Conservation (phyloP, 495 filamentous ascomycete species). For the Penicillium pulvis region DNA sequence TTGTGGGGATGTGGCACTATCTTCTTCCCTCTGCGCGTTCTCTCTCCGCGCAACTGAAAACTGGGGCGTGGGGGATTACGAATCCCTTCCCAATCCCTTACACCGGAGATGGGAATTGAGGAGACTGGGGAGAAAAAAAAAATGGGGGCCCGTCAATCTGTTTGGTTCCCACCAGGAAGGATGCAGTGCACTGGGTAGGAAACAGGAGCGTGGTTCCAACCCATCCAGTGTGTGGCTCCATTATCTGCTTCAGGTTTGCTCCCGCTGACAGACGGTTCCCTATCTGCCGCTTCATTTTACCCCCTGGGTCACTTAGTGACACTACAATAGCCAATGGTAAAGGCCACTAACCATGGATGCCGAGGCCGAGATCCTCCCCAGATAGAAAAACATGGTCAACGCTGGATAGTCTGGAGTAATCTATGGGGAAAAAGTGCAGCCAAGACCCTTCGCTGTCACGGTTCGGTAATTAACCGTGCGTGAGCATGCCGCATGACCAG, state of each 20-base stretch:
- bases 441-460: not conserved
- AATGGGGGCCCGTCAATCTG: not conserved
- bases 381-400: not conserved
- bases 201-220: slow-evolving; percentile 2
- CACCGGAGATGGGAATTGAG: not conserved
- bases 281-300: not conserved
- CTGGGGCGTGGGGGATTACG: not conserved
- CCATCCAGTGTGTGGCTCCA: slow-evolving; percentile 6
- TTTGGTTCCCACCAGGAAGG: not conserved
- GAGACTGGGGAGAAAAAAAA: not conserved
- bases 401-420: not conserved
- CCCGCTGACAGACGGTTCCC: not conserved
- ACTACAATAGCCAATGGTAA: not conserved
- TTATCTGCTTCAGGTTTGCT: not conserved
- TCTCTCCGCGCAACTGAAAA: not conserved
- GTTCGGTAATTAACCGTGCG: slow-evolving; percentile 25
- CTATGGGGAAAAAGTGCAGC: slow-evolving; percentile 10
- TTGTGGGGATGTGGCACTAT: slow-evolving; percentile 27
- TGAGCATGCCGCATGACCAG: slow-evolving; percentile 4
- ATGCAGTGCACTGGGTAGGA: not conserved
- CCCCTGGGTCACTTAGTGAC: not conserved
- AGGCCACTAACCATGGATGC: not conserved
- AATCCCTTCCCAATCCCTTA: not conserved
- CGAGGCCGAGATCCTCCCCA: not conserved
- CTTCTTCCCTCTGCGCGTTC: not conserved